Evolutionary conservation across 1,284 basidiomycete species (phyloP), one percentile per base, ranked within the genome.

Genomic region (Polyporus tsugae): DNA sequence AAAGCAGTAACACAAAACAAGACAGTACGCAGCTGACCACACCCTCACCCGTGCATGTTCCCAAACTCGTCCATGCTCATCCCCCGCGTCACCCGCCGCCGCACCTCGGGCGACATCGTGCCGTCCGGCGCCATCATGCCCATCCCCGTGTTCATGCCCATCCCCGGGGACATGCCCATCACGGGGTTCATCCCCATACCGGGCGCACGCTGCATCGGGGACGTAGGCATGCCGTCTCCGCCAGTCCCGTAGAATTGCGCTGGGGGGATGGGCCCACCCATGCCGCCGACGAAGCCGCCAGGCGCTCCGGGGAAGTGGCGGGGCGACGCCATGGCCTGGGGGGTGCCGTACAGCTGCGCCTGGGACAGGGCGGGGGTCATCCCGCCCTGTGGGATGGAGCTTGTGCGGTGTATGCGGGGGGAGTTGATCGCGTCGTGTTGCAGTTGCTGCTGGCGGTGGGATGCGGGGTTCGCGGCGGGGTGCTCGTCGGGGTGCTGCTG

Each of bases 261-360:
- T 1, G 76, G 68, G 2, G 78, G 70, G 2, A 78, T 74, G 9
- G 55, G 55, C 29, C 73, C 65, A 22, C 65, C 52, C 70, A 77
- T 76, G 67, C 72, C 70, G 42, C 69, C 70, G 67, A 70, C 75
- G 3, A 69, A 70, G 3, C 72, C 70, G 1, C 70, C 71, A 42
- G 67, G 66, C 70, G 71, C 60, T 67, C 77, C 77, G 33, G 80
- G 78, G 63, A 74, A 75, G n/a, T 78, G 73, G 71, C 80, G 69
- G 17, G 78, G 76, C 29, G 78, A 89, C 80, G 62, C 80, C 72
- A 74, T 72, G 41, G 67, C 64, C 22, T 69, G 71, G 0, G 70
- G 71, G 2, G 68, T 62, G 62, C 65, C 65, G 68, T 69, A 72
- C 36, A 71, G 63, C 39, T 69, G 72, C 17, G 60, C 70, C 53